Conservation (phyloP, 148 eudicot genomes). For the Nyssa sinensis region DNA sequence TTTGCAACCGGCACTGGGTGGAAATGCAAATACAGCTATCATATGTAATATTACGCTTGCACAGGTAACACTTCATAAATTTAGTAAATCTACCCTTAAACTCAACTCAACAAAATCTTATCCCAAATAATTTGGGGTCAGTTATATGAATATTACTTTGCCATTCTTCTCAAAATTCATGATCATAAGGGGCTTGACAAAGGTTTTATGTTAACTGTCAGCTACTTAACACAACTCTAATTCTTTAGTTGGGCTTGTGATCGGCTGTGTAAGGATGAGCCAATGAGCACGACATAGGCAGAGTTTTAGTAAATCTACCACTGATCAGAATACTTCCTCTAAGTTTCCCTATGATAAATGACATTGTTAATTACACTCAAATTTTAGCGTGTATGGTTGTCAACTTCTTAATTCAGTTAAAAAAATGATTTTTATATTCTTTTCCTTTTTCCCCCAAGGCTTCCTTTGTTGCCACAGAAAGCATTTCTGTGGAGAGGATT, state of each 20-base stretch:
- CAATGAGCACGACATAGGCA: too few relatives aligned
- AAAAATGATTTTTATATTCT: background rate
- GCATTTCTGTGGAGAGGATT: background rate
- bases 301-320: too few relatives aligned
- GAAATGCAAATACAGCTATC: slow-evolving; percentile 95
- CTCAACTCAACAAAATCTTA: background rate
- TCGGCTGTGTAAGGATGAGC: too few relatives aligned
- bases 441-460: background rate
- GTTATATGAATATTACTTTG: too few relatives aligned
- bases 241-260: too few relatives aligned
- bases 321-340: background rate
- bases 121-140: background rate
- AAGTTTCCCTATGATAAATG: background rate
- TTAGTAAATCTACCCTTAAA: too few relatives aligned
- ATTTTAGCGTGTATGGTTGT: background rate
- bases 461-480: background rate
- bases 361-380: background rate
- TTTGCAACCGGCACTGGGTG: slow-evolving; percentile 96
- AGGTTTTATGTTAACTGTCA: too few relatives aligned
- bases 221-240: too few relatives aligned
- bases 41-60: slow-evolving; percentile 97
- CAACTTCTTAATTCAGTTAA: background rate
- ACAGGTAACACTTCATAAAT: slow-evolving; percentile 51
- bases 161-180: background rate
- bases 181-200: too few relatives aligned